phyloP scores from a whole-genome alignment of 2,329 filamentous ascomycete species.

The Pseudocercospora fijiensis region DNA sequence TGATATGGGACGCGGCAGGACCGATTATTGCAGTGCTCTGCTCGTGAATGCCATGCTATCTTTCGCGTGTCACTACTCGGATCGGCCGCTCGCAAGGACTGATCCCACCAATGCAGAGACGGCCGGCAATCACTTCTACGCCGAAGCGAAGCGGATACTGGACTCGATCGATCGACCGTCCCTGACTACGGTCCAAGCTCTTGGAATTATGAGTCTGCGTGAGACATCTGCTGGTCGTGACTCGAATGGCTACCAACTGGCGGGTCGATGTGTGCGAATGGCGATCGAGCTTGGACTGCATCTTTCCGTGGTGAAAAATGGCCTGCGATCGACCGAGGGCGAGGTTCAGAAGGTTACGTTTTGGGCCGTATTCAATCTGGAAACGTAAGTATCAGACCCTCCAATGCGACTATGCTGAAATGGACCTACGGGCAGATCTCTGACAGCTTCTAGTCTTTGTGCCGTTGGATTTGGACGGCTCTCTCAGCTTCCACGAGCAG shows the following conservation, averaged over 20 bases:
- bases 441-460: conserved; percentile 41
- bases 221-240: conserved; percentile 68
- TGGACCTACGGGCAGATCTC: background rate
- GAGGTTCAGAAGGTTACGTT: conserved; percentile 54
- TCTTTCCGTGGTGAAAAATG: conserved; percentile 42
- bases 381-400: conserved; percentile 42
- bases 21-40: conserved; percentile 63
- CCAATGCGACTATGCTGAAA: background rate
- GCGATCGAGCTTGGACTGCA: conserved; percentile 72
- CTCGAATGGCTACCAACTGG: conserved; percentile 70
- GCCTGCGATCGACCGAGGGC: conserved; percentile 44
- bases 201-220: conserved; percentile 73
- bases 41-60: conserved; percentile 39
- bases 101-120: conserved; percentile 62
- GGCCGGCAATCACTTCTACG: conserved; percentile 72
- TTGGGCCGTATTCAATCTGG: conserved; percentile 54
- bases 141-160: conserved; percentile 64
- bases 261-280: conserved; percentile 69
- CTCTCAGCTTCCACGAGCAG: conserved; percentile 49
- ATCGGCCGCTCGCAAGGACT: conserved; percentile 62
- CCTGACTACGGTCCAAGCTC: conserved; percentile 70
- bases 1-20: conserved; percentile 61
- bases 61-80: conserved; percentile 51
- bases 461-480: conserved; percentile 50
- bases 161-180: conserved; percentile 58